Conservation (phyloP, 768 basidiomycete genomes). For the Lactarius sp. region DNA sequence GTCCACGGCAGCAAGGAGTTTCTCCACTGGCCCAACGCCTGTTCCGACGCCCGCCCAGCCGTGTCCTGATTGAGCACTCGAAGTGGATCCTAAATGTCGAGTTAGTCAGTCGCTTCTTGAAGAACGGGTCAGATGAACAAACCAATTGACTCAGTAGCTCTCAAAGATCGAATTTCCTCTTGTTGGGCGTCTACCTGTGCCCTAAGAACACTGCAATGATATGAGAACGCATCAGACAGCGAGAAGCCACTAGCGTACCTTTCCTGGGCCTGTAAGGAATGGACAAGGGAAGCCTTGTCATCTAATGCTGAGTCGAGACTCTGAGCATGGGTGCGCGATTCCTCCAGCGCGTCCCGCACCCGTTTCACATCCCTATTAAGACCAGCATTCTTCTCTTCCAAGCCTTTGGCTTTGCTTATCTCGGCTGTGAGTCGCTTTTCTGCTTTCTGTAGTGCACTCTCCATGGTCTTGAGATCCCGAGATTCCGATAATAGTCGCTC, state of each 20-base stretch:
- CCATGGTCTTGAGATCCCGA: slow-evolving; percentile 36
- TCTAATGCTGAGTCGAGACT: slow-evolving; percentile 21
- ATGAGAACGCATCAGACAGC: background rate
- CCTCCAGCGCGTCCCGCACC: slow-evolving; percentile 41
- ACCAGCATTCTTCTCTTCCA: slow-evolving; percentile 42
- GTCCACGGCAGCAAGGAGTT: slow-evolving; percentile 57
- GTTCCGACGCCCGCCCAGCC: slow-evolving; percentile 2
- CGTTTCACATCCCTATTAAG: slow-evolving; percentile 54
- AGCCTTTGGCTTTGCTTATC: slow-evolving; percentile 35
- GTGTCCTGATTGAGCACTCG: background rate
- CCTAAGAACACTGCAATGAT: slow-evolving; percentile 12
- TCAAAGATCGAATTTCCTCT: slow-evolving; percentile 2
- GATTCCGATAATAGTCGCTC: slow-evolving; percentile 45
- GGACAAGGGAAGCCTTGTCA: slow-evolving; percentile 29
- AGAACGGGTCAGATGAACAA: background rate
- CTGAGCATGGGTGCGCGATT: slow-evolving; percentile 33
- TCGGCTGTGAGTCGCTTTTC: slow-evolving; percentile 37
- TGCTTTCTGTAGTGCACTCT: slow-evolving; percentile 30
- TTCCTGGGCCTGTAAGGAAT: slow-evolving; percentile 28
- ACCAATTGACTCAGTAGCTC: background rate
- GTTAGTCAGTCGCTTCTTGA: background rate
- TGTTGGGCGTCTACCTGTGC: slow-evolving; percentile 12
- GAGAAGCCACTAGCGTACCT: slow-evolving; percentile 24
- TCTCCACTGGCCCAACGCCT: slow-evolving; percentile 40
- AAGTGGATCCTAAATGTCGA: background rate